phyloP scores from a whole-genome alignment of 805 yeast species.

The Candida dajiaensis region DNA sequence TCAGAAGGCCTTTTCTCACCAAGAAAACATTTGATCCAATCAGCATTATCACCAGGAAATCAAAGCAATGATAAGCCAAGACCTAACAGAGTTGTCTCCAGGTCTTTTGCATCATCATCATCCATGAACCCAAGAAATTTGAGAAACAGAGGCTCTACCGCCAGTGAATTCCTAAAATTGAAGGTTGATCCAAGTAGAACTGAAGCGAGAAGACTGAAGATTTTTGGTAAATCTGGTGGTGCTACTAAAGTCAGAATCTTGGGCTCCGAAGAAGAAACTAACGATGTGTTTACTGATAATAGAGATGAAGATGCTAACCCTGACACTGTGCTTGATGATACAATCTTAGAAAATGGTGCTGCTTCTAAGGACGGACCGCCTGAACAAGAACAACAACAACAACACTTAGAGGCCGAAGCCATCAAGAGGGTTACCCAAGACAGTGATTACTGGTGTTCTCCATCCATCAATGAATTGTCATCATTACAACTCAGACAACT shows the following conservation, averaged over 20 bases:
- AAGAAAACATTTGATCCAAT: slow-evolving; percentile 19
- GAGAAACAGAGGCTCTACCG: slow-evolving; percentile 5
- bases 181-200: slow-evolving; percentile 37
- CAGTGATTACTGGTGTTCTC: slow-evolving; percentile 67
- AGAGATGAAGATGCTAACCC: neutral
- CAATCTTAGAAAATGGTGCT: neutral
- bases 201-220: slow-evolving; percentile 36
- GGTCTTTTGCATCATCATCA: slow-evolving; percentile 6
- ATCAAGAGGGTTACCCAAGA: slow-evolving; percentile 2
- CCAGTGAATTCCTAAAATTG: slow-evolving; percentile 22
- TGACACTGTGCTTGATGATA: neutral
- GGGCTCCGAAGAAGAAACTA: slow-evolving; percentile 14
- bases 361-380: neutral
- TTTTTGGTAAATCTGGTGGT: slow-evolving; percentile 26
- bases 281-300: neutral
- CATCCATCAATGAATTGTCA: slow-evolving; percentile 46
- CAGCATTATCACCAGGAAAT: slow-evolving; percentile 13
- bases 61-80: slow-evolving; percentile 1
- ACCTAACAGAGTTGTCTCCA: slow-evolving; percentile 1
- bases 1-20: slow-evolving; percentile 34
- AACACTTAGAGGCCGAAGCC: slow-evolving; percentile 1
- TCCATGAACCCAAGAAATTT: neutral
- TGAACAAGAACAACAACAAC: slow-evolving; percentile 3
- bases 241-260: slow-evolving; percentile 23
- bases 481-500: slow-evolving; percentile 41